phyloP scores from a whole-genome alignment of 208 protist species.

The Trypanosoma vivax region DNA sequence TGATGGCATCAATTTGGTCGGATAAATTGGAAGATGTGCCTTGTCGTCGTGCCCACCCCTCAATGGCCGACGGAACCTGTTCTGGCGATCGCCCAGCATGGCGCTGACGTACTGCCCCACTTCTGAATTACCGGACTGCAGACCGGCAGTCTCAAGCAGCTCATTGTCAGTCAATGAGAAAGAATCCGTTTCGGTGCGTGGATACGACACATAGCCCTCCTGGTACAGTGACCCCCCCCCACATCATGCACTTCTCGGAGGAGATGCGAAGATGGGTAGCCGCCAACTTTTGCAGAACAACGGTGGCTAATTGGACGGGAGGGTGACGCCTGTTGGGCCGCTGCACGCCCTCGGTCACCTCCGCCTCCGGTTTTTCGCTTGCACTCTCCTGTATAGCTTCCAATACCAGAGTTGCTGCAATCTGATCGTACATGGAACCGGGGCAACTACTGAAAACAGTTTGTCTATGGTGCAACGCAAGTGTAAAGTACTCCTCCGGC shows the following conservation, averaged over 20 bases:
- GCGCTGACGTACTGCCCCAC: constrained; percentile 45
- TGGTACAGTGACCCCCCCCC: constrained; percentile 91
- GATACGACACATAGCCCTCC: constrained; percentile 93
- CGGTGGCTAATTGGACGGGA: constrained; percentile 96
- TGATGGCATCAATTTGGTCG: constrained; percentile 70
- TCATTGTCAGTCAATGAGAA: constrained; percentile 88
- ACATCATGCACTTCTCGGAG: constrained; percentile 93
- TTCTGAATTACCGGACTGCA: constrained; percentile 56
- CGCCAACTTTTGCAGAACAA: constrained; percentile 96
- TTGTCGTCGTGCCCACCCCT: constrained; percentile 94
- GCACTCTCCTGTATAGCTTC: constrained; percentile 58
- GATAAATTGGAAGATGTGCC: constrained; percentile 98
- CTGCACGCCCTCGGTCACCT: constrained; percentile 62
- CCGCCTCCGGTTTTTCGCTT: constrained; percentile 28
- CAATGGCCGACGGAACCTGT: constrained; percentile 88
- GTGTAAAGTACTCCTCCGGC: constrained; percentile 67
- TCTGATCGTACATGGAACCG: constrained; percentile 66
- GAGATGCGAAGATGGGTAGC: constrained; percentile 90
- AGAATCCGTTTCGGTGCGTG: constrained; percentile 96
- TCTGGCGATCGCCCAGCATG: constrained; percentile 41
- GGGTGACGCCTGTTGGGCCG: constrained; percentile 55
- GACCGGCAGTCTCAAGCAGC: constrained; percentile 68
- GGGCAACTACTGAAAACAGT: constrained; percentile 51
- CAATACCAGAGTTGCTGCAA: constrained; percentile 63
- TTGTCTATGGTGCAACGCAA: constrained; percentile 46